Conservation (phyloP, 805 yeast genomes). For the Saturnispora silvae region DNA sequence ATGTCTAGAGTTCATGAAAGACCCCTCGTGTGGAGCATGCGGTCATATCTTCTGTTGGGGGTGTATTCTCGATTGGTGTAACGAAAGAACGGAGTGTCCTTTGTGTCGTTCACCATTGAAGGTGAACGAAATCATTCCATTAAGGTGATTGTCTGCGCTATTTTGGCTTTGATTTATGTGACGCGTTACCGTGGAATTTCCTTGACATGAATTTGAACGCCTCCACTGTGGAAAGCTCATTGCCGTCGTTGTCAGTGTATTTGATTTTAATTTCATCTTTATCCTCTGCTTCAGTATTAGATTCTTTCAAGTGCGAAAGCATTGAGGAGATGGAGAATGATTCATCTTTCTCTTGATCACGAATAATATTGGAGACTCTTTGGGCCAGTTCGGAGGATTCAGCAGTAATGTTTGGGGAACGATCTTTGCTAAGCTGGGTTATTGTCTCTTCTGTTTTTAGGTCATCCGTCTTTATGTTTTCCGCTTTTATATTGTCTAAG, state of each 20-base stretch:
- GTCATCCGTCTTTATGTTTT: slow-evolving; percentile 2
- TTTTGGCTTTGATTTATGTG: slow-evolving; percentile 7
- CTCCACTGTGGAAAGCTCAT: slow-evolving; percentile 46
- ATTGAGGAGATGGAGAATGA: slow-evolving; percentile 9
- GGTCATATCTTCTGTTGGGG: slow-evolving; percentile 93
- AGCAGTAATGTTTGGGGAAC: too few relatives aligned
- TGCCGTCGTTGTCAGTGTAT: slow-evolving; percentile 58
- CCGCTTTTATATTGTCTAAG: slow-evolving; percentile 18
- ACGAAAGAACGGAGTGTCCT: slow-evolving; percentile 85
- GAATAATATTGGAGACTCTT: slow-evolving; percentile 1
- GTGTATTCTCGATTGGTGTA: slow-evolving; percentile 82
- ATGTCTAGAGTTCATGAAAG: slow-evolving; percentile 67
- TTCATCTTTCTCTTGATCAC: slow-evolving; percentile 3
- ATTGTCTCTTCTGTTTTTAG: background rate
- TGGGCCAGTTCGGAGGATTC: background rate
- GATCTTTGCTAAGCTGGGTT: too few relatives aligned
- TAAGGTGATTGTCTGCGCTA: slow-evolving; percentile 29
- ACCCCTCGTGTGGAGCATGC: slow-evolving; percentile 81
- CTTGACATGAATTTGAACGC: slow-evolving; percentile 74
- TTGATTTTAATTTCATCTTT: slow-evolving; percentile 34
- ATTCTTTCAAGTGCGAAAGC: slow-evolving; percentile 6
- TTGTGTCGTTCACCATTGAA: slow-evolving; percentile 66
- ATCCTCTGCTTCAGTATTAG: slow-evolving; percentile 5
- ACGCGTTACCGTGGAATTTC: slow-evolving; percentile 57
- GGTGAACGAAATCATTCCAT: slow-evolving; percentile 52